Evolutionary conservation across 257 asterid genomes (phyloP).

Genomic region (Petrea volubilis): DNA sequence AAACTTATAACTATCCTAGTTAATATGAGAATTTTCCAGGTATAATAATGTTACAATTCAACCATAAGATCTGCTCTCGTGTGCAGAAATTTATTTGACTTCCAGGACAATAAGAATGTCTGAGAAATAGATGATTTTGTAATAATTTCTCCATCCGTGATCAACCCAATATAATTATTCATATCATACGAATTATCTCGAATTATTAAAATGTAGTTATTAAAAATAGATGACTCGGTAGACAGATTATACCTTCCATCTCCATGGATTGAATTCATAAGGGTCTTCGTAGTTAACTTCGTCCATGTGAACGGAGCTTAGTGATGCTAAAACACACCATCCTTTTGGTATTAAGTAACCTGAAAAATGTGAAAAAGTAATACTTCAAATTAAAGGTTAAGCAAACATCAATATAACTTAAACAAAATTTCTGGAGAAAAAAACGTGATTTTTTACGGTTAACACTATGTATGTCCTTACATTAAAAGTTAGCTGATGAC

Average conservation of each 20-base stretch:
- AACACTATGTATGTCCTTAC: not conserved
- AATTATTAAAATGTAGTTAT: no score
- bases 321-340: constrained; percentile 83
- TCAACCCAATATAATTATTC: no score
- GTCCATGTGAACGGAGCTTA: constrained; percentile 90
- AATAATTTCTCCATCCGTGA: not conserved
- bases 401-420: not conserved
- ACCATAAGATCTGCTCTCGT: constrained; percentile 1
- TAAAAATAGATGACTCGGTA: not conserved
- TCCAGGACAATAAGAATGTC: constrained; percentile 11
- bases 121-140: not conserved
- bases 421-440: not conserved
- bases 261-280: constrained; percentile 81
- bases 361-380: constrained; percentile 20
- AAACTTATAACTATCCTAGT: not conserved
- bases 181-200: not conserved
- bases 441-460: no score
- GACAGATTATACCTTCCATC: constrained; percentile 73
- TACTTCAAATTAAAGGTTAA: not conserved
- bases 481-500: not conserved
- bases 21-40: not conserved
- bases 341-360: constrained; percentile 95
- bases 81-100: constrained; percentile 1
- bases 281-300: constrained; percentile 74
- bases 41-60: not conserved